Evolutionary conservation across 2,329 filamentous ascomycete species (phyloP).

Genomic region (Colletotrichum limetticola): DNA sequence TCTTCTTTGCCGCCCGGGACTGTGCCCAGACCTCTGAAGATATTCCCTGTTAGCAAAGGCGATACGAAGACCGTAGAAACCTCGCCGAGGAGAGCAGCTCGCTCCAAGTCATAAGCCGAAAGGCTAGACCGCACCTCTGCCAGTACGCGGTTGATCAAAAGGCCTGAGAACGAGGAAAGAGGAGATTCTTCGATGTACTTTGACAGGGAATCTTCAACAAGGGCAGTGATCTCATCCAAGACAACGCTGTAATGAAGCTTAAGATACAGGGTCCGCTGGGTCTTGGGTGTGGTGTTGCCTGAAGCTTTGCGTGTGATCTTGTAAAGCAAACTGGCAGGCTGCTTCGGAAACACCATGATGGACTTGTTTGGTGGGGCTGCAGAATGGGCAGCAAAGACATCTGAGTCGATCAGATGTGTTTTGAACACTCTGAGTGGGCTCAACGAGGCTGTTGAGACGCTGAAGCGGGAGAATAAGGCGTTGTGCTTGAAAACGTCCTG

Average conservation of each 20-base stretch:
- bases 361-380: constrained; percentile 62
- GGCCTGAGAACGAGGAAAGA: constrained; percentile 57
- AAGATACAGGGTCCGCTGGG: constrained; percentile 68
- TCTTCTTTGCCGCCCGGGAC: constrained; percentile 48
- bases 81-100: constrained; percentile 62
- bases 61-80: constrained; percentile 61
- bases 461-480: constrained; percentile 88
- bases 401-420: constrained; percentile 76
- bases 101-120: constrained; percentile 65
- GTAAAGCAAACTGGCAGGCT: constrained; percentile 85
- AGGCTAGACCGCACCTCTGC: constrained; percentile 56
- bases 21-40: constrained; percentile 62
- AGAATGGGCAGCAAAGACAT: constrained; percentile 73
- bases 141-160: constrained; percentile 57
- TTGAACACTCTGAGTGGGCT: constrained; percentile 80
- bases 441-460: constrained; percentile 81
- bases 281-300: constrained; percentile 45
- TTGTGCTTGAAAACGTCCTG: constrained; percentile 93
- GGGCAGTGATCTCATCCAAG: constrained; percentile 74
- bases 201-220: constrained; percentile 56
- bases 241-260: constrained; percentile 81
- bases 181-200: constrained; percentile 51
- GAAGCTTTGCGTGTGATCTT: constrained; percentile 71
- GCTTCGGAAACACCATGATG: constrained; percentile 79
- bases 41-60: constrained; percentile 57